A percentile compares a stretch with the other conserved stretches of the same genome.
These are phyloP conservation scores for Pichia kudriavzevii DNA, from an alignment of 1,139 yeast species.

Conservation along the genomic window DNA sequence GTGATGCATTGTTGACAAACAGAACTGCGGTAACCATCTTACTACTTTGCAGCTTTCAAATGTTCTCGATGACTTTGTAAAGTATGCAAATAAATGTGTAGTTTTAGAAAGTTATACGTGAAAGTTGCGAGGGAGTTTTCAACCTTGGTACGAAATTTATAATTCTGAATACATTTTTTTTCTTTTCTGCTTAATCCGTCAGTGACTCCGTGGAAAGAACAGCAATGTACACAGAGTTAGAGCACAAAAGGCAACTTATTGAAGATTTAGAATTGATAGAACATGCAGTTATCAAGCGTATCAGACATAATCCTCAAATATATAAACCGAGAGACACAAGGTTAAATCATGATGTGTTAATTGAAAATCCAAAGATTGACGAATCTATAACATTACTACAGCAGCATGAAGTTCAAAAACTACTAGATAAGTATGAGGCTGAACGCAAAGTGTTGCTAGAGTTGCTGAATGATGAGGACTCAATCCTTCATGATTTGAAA, in stretches of 20 bases:
- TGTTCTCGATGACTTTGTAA: too few relatives aligned
- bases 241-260: slow-evolving; percentile 31
- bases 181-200: not conserved
- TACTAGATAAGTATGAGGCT: slow-evolving; percentile 42
- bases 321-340: slow-evolving; percentile 29
- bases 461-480: slow-evolving; percentile 18
- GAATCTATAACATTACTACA: slow-evolving; percentile 46
- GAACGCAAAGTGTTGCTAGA: slow-evolving; percentile 30
- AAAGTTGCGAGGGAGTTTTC: too few relatives aligned
- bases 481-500: slow-evolving; percentile 24
- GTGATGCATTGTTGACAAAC: slow-evolving; percentile 49
- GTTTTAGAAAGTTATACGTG: too few relatives aligned
- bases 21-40: slow-evolving; percentile 31
- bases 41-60: too few relatives aligned
- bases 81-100: not conserved
- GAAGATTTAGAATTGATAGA: slow-evolving; percentile 56
- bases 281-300: slow-evolving; percentile 42
- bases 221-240: slow-evolving; percentile 24
- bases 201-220: too few relatives aligned
- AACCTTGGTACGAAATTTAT: too few relatives aligned
- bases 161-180: not conserved
- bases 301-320: slow-evolving; percentile 41
- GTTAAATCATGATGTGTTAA: slow-evolving; percentile 23
- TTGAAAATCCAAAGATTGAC: slow-evolving; percentile 30
- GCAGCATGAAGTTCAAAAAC: slow-evolving; percentile 57